These are phyloP conservation scores for Alternaria tenuissima DNA, from an alignment of 2,329 filamentous ascomycete species.

Conservation along the genomic window DNA sequence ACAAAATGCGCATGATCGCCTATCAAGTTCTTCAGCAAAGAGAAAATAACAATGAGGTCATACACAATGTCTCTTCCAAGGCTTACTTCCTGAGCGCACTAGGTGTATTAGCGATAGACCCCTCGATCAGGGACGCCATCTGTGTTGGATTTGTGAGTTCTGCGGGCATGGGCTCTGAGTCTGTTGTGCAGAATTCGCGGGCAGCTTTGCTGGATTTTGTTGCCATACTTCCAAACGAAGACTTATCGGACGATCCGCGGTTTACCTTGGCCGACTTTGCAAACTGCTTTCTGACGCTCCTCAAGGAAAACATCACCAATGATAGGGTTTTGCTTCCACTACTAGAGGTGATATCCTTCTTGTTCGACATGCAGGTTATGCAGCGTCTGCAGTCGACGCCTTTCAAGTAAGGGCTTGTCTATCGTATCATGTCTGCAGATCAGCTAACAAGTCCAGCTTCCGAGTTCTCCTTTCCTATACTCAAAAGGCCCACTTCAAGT, in stretches of 20 bases:
- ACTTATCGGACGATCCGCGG: background rate
- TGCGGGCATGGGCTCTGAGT: constrained; percentile 79
- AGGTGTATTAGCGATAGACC: constrained; percentile 10
- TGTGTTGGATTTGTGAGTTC: constrained; percentile 75
- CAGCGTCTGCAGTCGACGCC: constrained; percentile 47
- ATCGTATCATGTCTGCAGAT: background rate
- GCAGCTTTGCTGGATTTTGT: constrained; percentile 65
- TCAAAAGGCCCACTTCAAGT: constrained; percentile 84
- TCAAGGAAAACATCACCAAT: constrained; percentile 51
- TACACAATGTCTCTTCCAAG: constrained; percentile 63
- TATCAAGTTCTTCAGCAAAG: constrained; percentile 28
- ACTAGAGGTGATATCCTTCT: constrained; percentile 78
- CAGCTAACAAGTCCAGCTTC: constrained; percentile 47
- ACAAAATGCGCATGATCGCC: constrained; percentile 72
- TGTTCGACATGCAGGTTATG: constrained; percentile 61
- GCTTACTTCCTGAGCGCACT: constrained; percentile 67
- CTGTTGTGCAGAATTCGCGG: constrained; percentile 74
- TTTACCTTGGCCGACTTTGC: constrained; percentile 38
- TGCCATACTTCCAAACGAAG: constrained; percentile 29
- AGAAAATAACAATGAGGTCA: constrained; percentile 7
- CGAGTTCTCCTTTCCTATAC: constrained; percentile 72
- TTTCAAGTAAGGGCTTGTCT: constrained; percentile 62
- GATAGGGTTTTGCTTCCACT: constrained; percentile 79
- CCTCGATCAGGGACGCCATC: constrained; percentile 53
- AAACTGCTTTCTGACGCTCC: constrained; percentile 37